phyloP scores from a whole-genome alignment of 2,329 filamentous ascomycete genomes.

The Sarocladium brachiariae region DNA sequence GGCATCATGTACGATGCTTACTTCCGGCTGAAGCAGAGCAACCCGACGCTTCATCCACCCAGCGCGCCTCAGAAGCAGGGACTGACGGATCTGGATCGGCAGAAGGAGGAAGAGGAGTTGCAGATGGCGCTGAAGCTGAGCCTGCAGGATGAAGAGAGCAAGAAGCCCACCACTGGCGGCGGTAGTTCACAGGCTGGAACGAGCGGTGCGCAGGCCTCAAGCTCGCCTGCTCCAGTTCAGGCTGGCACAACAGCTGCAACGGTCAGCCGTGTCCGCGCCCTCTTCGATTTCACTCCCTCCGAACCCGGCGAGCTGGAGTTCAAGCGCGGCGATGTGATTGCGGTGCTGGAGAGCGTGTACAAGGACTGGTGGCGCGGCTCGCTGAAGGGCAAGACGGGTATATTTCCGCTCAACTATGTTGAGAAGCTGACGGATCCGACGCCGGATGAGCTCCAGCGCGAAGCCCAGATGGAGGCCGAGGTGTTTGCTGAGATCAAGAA shows the following conservation, averaged over 20 bases:
- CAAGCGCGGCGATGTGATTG: slow-evolving; percentile 93
- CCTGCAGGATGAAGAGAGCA: slow-evolving; percentile 74
- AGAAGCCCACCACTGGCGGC: slow-evolving; percentile 37
- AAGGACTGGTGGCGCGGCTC: slow-evolving; percentile 99
- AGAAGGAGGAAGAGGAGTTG: slow-evolving; percentile 94
- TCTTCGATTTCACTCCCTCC: slow-evolving; percentile 92
- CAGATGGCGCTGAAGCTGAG: slow-evolving; percentile 94
- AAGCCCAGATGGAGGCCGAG: slow-evolving; percentile 87
- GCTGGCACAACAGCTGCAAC: slow-evolving; percentile 92
- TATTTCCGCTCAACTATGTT: slow-evolving; percentile 97
- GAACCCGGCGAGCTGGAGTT: slow-evolving; percentile 94
- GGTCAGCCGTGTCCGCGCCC: slow-evolving; percentile 84
- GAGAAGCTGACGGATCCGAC: slow-evolving; percentile 96
- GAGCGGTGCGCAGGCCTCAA: slow-evolving; percentile 30
- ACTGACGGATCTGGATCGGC: slow-evolving; percentile 81
- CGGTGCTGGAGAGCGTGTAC: slow-evolving; percentile 93
- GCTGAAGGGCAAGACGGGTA: slow-evolving; percentile 87
- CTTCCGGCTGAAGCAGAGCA: slow-evolving; percentile 72
- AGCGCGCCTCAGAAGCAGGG: slow-evolving; percentile 90
- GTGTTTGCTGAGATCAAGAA: slow-evolving; percentile 60
- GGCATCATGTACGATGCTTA: slow-evolving; percentile 98
- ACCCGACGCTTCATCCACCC: slow-evolving; percentile 84
- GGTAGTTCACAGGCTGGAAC: slow-evolving; percentile 22
- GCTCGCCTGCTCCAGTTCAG: slow-evolving; percentile 48
- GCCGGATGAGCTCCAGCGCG: slow-evolving; percentile 84